Evolutionary conservation across 2,329 filamentous ascomycete genomes (phyloP).

Genomic region (Cladosporium sp.): DNA sequence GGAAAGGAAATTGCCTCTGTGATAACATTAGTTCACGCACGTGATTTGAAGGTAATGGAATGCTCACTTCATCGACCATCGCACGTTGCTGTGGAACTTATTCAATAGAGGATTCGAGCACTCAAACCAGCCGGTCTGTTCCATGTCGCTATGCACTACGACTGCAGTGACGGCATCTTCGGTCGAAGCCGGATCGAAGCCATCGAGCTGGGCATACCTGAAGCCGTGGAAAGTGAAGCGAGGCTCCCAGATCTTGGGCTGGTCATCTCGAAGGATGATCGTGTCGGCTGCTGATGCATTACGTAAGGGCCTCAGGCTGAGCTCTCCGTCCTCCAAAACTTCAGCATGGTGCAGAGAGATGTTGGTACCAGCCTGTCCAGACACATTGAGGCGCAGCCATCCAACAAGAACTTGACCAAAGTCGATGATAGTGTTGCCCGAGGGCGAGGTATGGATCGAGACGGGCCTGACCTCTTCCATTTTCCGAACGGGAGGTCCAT

Average conservation of each 20-base stretch:
- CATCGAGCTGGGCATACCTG: constrained; percentile 52
- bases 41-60: not conserved
- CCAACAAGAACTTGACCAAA: constrained; percentile 63
- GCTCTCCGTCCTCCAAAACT: constrained; percentile 53
- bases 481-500: constrained; percentile 48
- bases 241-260: constrained; percentile 44
- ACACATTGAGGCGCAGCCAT: constrained; percentile 43
- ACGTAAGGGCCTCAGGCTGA: constrained; percentile 47
- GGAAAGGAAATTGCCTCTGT: constrained; percentile 55
- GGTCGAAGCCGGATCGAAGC: constrained; percentile 41
- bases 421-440: constrained; percentile 54
- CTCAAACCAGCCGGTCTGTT: constrained; percentile 51
- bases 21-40: not conserved
- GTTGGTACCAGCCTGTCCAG: constrained; percentile 41
- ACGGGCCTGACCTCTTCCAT: constrained; percentile 34
- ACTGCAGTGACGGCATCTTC: constrained; percentile 37
- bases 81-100: constrained; percentile 55
- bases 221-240: constrained; percentile 57
- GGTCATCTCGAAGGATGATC: constrained; percentile 37
- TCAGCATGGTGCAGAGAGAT: constrained; percentile 56
- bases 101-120: constrained; percentile 57
- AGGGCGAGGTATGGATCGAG: constrained; percentile 37
- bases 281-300: constrained; percentile 46
- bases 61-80: constrained; percentile 54
- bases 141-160: constrained; percentile 56